Percentiles rank a stretch among this genome's conserved stretches.
Conservation (phyloP, 2,329 filamentous ascomycete genomes). For the Curvularia verruculosa region DNA sequence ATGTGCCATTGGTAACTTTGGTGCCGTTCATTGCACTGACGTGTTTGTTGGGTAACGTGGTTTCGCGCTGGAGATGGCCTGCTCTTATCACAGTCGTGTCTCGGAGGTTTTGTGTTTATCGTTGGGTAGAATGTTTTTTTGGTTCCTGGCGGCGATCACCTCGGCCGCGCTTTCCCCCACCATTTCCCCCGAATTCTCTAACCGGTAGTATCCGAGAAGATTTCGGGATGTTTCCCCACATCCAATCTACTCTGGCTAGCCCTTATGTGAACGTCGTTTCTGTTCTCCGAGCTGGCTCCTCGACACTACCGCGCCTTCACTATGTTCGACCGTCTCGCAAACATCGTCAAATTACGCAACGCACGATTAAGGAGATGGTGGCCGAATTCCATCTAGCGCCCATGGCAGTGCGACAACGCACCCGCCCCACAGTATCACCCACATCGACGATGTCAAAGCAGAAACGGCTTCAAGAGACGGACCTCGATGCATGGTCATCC, state of each 20-base stretch:
- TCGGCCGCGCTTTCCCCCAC: constrained; percentile 13
- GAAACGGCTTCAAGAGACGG: background rate
- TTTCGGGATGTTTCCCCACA: background rate
- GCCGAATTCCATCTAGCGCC: background rate
- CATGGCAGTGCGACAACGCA: background rate
- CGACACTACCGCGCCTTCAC: background rate
- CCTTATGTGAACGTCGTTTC: background rate
- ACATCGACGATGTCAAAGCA: no score
- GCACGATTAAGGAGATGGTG: background rate
- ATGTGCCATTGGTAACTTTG: constrained; percentile 33
- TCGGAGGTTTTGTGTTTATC: constrained; percentile 6
- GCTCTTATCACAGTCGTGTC: background rate
- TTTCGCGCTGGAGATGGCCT: background rate
- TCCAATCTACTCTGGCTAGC: background rate
- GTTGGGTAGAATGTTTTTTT: constrained; percentile 8
- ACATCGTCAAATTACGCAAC: background rate
- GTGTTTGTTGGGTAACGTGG: no score
- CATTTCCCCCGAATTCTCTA: background rate
- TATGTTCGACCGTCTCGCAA: background rate
- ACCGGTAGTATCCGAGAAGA: constrained; percentile 1
- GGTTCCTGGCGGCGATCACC: constrained; percentile 5
- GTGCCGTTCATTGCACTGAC: constrained; percentile 13
- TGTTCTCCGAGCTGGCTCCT: no score
- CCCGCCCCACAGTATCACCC: background rate
- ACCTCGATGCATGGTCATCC: background rate